A percentile compares a stretch with the other conserved stretches of the same genome.
Conservation (phyloP, 2,329 filamentous ascomycete species). For the Calonectria hongkongensis region DNA sequence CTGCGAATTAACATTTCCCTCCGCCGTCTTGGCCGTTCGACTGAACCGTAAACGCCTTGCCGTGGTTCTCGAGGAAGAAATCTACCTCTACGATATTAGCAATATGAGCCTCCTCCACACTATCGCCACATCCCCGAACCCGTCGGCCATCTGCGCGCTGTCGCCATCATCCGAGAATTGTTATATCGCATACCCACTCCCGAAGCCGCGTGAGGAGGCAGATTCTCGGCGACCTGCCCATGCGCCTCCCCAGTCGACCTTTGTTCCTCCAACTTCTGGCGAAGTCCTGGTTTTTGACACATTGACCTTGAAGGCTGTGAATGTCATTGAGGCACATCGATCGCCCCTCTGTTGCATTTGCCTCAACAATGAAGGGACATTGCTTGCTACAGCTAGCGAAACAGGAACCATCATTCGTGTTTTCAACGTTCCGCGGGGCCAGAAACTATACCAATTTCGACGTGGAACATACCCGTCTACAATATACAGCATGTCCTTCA, state of each 20-base stretch:
- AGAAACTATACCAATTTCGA: constrained; percentile 97
- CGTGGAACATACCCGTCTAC: constrained; percentile 95
- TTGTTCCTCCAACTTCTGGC: constrained; percentile 89
- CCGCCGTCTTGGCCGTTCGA: constrained; percentile 94
- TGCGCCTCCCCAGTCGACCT: constrained; percentile 86
- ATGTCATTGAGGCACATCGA: constrained; percentile 95
- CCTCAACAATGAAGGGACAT: constrained; percentile 92
- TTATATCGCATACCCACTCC: constrained; percentile 94
- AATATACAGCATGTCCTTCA: constrained; percentile 99
- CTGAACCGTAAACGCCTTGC: constrained; percentile 95
- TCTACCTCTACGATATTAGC: constrained; percentile 98
- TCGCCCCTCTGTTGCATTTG: constrained; percentile 93
- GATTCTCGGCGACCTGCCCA: constrained; percentile 81
- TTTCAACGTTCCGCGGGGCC: constrained; percentile 91
- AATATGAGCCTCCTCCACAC: constrained; percentile 97
- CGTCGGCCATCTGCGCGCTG: constrained; percentile 91
- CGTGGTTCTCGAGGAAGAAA: constrained; percentile 95
- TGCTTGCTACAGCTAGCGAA: constrained; percentile 95
- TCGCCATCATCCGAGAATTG: constrained; percentile 97
- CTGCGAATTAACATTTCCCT: constrained; percentile 98
- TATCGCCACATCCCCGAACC: constrained; percentile 95
- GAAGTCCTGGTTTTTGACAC: constrained; percentile 96
- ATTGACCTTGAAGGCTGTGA: constrained; percentile 91
- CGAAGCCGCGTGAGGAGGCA: constrained; percentile 79
- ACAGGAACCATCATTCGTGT: constrained; percentile 98